Evolutionary conservation across 1,284 basidiomycete genomes (phyloP).

Genomic region (Heterobasidion occidentale): DNA sequence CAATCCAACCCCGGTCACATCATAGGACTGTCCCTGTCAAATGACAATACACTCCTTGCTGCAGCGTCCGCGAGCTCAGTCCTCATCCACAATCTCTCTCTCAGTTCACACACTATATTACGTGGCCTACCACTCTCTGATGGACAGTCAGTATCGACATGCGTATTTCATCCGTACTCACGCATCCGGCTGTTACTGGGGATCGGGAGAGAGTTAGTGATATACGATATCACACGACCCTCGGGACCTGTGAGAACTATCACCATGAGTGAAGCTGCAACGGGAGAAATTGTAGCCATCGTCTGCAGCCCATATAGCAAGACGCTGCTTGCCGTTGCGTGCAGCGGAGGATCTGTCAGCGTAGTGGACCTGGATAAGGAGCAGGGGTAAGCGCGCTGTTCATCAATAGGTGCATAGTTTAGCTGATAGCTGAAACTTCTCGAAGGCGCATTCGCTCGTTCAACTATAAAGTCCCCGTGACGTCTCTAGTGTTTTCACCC

Average conservation of each 20-base stretch:
- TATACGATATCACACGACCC: constrained; percentile 57
- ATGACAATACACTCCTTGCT: constrained; percentile 48
- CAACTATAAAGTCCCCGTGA: constrained; percentile 37
- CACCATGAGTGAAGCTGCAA: constrained; percentile 34
- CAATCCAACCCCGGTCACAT: constrained; percentile 43
- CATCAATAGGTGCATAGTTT: not conserved
- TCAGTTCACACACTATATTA: constrained; percentile 42
- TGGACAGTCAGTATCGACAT: constrained; percentile 30
- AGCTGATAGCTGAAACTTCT: not conserved
- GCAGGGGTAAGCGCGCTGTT: constrained; percentile 41
- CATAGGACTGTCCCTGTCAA: constrained; percentile 47
- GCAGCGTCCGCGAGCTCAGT: constrained; percentile 42
- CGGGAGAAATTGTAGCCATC: constrained; percentile 40
- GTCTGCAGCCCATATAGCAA: constrained; percentile 68
- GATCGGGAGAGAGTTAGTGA: constrained; percentile 40
- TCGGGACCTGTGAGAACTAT: constrained; percentile 46
- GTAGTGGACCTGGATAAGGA: constrained; percentile 70
- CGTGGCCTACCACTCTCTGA: constrained; percentile 36
- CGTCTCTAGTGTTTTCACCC: constrained; percentile 54
- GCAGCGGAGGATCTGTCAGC: constrained; percentile 41
- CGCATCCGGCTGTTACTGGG: constrained; percentile 51
- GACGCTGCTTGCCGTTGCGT: constrained; percentile 51
- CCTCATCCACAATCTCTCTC: constrained; percentile 52
- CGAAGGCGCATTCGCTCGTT: constrained; percentile 6
- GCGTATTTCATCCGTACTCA: constrained; percentile 52